Base-by-base conservation (phyloP, 768 basidiomycete species). In the Cystofilobasidium bisporidii region DNA sequence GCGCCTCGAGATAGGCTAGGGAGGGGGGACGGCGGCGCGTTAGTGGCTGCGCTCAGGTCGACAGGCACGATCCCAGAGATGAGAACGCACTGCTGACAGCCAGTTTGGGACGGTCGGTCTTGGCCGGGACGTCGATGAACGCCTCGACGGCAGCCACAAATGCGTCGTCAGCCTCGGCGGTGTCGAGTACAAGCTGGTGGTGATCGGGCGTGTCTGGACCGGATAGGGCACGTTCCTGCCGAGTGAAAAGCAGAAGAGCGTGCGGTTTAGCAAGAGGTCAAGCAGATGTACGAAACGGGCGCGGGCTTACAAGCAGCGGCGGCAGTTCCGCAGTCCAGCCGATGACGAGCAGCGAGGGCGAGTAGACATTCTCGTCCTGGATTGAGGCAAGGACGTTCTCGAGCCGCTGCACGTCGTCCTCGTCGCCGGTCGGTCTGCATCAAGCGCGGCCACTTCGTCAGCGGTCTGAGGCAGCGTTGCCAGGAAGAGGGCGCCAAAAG, bases 341-440 rank as follows among this genome's bases (percentile, higher is more conserved):
- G n/a, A 58, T 28, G 24, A 58, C 17, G 24, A 60, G 58, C 18
- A 58, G 38, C 0, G 33, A 15, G 3, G 48, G 36, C 3, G 30
- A 20, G 33, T 60, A 20, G 8, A 20, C 28, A 26, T 57, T 58
- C 18, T 66, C 59, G 12, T 41, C 41, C 3, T 18, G n/a, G 48
- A 58, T 38, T 4, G 36, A 9, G 5, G 24, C 47, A 0, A 58
- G 41, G 14, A 59, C 36, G 41, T 57, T 26, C 18, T 53, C 17
- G 15, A 66, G 58, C 17, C 65, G 65, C 22, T 22, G 32, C 2
- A 26, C 26, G 18, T 66, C 56, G 1, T 65, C 64, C 22, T 41
- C 38, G 20, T 56, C 56, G 53, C 65, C 36, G 15, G 53, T 56
- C 28, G 65, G 36, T 10, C 20, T 20, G 40, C 1, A 47, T 11